Conservation (phyloP, 805 yeast species). For the Ogataea methanolica region DNA sequence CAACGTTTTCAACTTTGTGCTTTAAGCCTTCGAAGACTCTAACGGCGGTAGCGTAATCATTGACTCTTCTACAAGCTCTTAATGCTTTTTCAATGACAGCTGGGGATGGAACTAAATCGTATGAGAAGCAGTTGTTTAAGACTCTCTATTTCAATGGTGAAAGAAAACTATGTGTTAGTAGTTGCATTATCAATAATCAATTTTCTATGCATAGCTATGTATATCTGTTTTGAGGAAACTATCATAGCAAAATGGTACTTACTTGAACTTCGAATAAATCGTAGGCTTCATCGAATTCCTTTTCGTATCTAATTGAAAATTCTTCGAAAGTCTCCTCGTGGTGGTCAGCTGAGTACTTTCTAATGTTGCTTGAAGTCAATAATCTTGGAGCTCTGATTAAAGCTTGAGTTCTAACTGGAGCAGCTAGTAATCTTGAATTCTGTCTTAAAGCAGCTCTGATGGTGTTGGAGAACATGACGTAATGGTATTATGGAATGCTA, state of each 20-base stretch:
- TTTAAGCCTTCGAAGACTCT: conserved; percentile 97
- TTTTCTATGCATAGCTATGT: background rate
- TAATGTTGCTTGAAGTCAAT: conserved; percentile 20
- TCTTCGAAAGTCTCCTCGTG: conserved; percentile 94
- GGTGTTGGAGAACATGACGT: conserved; percentile 30
- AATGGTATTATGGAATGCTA: background rate
- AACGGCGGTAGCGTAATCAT: conserved; percentile 97
- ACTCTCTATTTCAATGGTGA: conserved; percentile 51
- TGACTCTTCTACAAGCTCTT: conserved; percentile 97
- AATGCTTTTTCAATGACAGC: conserved; percentile 92
- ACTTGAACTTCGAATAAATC: conserved; percentile 78
- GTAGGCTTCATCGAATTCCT: conserved; percentile 92
- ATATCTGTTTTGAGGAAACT: background rate
- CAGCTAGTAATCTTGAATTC: conserved; percentile 25
- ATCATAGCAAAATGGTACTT: conserved; percentile 14
- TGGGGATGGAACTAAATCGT: conserved; percentile 98
- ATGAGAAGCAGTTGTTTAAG: conserved; percentile 95
- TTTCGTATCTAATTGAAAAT: conserved; percentile 84
- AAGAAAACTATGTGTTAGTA: conserved; percentile 22
- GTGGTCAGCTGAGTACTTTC: conserved; percentile 77
- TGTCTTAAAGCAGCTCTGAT: conserved; percentile 33
- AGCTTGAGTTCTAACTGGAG: conserved; percentile 15
- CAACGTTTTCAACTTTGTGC: conserved; percentile 91
- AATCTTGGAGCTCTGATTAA: conserved; percentile 16
- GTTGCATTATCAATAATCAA: background rate